A percentile compares a stretch with the other conserved stretches of the same genome.
Evolutionary conservation across 805 yeast genomes (phyloP).

Genomic region (Zygoascus biomembranicola): DNA sequence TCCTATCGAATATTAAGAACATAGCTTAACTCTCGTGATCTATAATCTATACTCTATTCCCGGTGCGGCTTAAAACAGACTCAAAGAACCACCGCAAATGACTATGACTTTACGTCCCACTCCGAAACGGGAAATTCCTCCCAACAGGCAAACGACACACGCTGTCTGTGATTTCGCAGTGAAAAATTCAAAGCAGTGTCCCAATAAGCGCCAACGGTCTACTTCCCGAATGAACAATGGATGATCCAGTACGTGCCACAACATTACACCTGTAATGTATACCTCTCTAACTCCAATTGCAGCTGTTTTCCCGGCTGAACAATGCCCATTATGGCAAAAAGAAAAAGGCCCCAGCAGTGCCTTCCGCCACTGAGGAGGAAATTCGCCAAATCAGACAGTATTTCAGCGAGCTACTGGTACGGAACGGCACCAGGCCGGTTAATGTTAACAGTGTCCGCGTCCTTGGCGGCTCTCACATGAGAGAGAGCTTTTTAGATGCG

Average conservation of each 20-base stretch:
- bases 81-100: too few species aligned
- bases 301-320: constrained; percentile 15
- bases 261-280: background rate
- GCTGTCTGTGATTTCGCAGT: too few species aligned
- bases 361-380: constrained; percentile 1
- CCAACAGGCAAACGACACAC: too few species aligned
- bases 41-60: too few species aligned
- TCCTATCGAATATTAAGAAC: too few species aligned
- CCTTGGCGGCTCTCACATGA: constrained; percentile 24
- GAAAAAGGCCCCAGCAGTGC: background rate
- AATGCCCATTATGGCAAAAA: constrained; percentile 9
- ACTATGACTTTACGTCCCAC: too few species aligned
- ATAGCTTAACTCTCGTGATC: too few species aligned
- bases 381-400: constrained; percentile 10
- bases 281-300: background rate
- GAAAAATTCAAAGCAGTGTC: too few species aligned
- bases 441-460: constrained; percentile 22
- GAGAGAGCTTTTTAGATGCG: constrained; percentile 22
- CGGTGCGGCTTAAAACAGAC: too few species aligned
- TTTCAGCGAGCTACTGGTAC: constrained; percentile 17
- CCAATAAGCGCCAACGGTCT: too few species aligned
- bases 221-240: background rate
- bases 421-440: constrained; percentile 23
- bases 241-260: background rate
- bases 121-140: too few species aligned